These are phyloP conservation scores for Nasturtium officinale DNA, from an alignment of 345 rosid species.

Conservation along the genomic window DNA sequence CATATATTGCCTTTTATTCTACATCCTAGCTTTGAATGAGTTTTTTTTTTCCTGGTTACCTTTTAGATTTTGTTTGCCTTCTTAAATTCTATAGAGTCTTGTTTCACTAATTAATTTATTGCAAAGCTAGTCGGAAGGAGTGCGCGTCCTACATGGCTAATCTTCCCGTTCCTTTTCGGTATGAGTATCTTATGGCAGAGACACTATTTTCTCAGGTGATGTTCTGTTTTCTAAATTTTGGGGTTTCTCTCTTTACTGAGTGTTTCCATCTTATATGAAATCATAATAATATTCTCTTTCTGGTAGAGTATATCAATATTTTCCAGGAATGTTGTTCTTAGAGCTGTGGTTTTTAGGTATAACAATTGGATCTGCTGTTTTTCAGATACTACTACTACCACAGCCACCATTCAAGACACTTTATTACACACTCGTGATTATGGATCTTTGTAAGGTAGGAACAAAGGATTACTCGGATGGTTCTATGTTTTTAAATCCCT, in stretches of 20 bases:
- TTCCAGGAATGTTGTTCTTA: background rate
- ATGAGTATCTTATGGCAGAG: constrained; percentile 99
- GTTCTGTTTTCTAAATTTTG: constrained; percentile 22
- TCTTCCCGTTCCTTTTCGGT: constrained; percentile 94
- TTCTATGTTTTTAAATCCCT: background rate
- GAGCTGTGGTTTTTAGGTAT: constrained; percentile 8
- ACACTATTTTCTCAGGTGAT: constrained; percentile 94
- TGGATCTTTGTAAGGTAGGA: constrained; percentile 97
- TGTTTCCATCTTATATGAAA: background rate
- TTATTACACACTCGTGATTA: constrained; percentile 87
- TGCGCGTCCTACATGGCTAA: constrained; percentile 93
- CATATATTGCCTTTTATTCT: constrained; percentile 13
- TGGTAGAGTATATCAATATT: background rate
- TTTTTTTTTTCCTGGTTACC: background rate
- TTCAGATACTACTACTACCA: constrained; percentile 91
- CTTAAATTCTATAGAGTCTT: constrained; percentile 35
- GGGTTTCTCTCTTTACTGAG: background rate
- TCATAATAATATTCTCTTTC: constrained; percentile 8
- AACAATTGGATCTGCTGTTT: constrained; percentile 29
- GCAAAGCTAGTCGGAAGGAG: constrained; percentile 99
- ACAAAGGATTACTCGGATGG: constrained; percentile 5
- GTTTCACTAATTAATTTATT: constrained; percentile 57
- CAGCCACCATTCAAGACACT: constrained; percentile 93
- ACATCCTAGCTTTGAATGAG: background rate
- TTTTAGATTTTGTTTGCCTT: background rate